Evolutionary conservation across 1,139 yeast species (phyloP), one percentile per base, ranked within the genome.

Genomic region (Yamadazyma sp.): DNA sequence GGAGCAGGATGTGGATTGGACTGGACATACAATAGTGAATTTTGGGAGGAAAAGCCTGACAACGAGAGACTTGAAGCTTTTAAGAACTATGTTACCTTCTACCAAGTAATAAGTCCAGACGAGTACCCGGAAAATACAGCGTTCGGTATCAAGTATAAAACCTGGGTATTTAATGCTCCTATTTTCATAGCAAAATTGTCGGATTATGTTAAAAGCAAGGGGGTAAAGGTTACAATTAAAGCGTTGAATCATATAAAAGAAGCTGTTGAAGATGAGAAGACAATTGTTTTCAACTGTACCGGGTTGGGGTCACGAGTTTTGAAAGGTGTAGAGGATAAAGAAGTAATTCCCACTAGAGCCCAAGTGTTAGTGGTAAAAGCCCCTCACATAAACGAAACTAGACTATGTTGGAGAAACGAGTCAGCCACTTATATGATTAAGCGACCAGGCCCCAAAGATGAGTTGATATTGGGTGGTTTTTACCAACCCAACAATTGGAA

Each of bases 381-480:
- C 0, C 79, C 80, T 6, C 76, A 73, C 45, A 61, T 75, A 43
- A 60, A 63, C 29, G 69, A 67, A 47, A 22, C 36, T 6, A 70
- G 69, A 45, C 57, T 57, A 36, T 49, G 69, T 57, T 61, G 76
- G 47, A 76, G 80, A 73, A 76, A 76, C 16, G 59, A 54, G 8
- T 69, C 65, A 29, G 59, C 29, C 7, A 37, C 34, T 13, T 37
- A 37, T 21, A 28, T 32, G 23, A 37, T 39, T 9, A 42, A 39
- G 24, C 27, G 46, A 15, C 48, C 46, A 2, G 37, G 38, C 14
- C 33, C 42, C 9, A 24, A 37, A 5, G 80, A 78, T 46, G 80
- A 80, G 46, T 69, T 82, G 32, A 70, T 84, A 26, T 66, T 83
- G 20, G 90, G 92, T 29, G 90, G 90, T 0, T 83, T 68, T 49